phyloP scores from a whole-genome alignment of 345 rosid species.

The Salix purpurea region DNA sequence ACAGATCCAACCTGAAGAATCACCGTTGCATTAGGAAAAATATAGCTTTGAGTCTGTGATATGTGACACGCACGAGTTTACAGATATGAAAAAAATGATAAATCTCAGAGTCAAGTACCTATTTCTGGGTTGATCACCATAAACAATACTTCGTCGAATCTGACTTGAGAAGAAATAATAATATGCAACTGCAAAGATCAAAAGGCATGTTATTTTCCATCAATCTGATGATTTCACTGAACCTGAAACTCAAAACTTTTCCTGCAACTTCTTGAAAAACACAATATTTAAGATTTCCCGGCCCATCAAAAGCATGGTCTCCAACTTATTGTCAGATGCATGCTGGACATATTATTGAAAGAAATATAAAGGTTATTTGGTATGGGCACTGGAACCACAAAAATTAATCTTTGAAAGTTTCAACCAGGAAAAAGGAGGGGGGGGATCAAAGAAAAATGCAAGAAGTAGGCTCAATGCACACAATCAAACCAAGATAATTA shows the following conservation, averaged over 20 bases:
- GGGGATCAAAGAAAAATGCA: background rate
- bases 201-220: slow-evolving; percentile 1
- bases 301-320: background rate
- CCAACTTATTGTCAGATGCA: background rate
- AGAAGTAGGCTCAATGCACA: background rate
- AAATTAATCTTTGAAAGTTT: background rate
- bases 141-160: slow-evolving; percentile 24
- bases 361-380: background rate
- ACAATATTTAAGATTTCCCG: background rate
- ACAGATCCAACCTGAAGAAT: slow-evolving; percentile 29
- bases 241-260: background rate
- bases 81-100: background rate
- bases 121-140: slow-evolving; percentile 35
- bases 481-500: background rate
- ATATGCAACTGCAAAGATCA: slow-evolving; percentile 27
- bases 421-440: background rate
- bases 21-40: slow-evolving; percentile 2
- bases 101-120: slow-evolving; percentile 15
- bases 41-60: background rate
- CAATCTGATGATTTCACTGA: background rate
- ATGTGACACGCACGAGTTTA: background rate
- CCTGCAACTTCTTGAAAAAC: background rate
- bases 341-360: background rate
- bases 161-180: slow-evolving; percentile 30
- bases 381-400: background rate